A percentile compares a stretch with the other conserved stretches of the same genome.
Evolutionary conservation across 768 basidiomycete genomes (phyloP).

Genomic region (Phylloporus scabripes): DNA sequence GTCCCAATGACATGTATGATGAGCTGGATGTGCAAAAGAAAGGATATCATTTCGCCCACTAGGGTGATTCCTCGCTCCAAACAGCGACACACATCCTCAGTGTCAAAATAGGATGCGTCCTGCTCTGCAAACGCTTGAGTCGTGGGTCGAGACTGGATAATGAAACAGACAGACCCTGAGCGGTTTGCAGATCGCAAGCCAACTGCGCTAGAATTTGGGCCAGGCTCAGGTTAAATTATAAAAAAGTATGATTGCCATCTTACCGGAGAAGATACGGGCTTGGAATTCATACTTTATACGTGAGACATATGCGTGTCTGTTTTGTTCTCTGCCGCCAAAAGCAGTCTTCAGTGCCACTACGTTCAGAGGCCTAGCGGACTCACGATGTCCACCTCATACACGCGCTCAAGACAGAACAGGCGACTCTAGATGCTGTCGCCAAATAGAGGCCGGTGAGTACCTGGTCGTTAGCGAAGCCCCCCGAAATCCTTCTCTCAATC

Average conservation of each 20-base stretch:
- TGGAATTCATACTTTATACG: constrained; percentile 20
- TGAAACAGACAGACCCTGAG: constrained; percentile 12
- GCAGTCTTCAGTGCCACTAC: too few relatives aligned
- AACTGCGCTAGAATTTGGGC: constrained; percentile 11
- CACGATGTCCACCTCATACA: constrained; percentile 16
- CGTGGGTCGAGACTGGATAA: not conserved
- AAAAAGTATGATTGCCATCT: not conserved
- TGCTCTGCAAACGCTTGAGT: constrained; percentile 5
- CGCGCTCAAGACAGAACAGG: constrained; percentile 14
- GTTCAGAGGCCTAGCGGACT: constrained; percentile 1
- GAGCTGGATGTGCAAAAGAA: constrained; percentile 22
- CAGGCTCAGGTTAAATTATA: not conserved
- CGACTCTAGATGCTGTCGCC: constrained; percentile 10
- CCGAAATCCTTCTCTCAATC: constrained; percentile 19
- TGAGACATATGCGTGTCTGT: constrained; percentile 6
- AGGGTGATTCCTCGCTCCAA: constrained; percentile 11
- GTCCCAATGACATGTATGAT: constrained; percentile 14
- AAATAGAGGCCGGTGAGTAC: constrained; percentile 5
- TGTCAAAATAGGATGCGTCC: not conserved
- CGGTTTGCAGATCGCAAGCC: constrained; percentile 18
- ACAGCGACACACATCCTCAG: constrained; percentile 4
- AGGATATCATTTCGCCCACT: constrained; percentile 9
- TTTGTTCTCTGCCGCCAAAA: constrained; percentile 1
- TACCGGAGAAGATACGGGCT: constrained; percentile 19
- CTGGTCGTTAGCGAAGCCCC: not conserved